phyloP scores from a whole-genome alignment of 2,329 filamentous ascomycete genomes.

The Talaromyces sp. region DNA sequence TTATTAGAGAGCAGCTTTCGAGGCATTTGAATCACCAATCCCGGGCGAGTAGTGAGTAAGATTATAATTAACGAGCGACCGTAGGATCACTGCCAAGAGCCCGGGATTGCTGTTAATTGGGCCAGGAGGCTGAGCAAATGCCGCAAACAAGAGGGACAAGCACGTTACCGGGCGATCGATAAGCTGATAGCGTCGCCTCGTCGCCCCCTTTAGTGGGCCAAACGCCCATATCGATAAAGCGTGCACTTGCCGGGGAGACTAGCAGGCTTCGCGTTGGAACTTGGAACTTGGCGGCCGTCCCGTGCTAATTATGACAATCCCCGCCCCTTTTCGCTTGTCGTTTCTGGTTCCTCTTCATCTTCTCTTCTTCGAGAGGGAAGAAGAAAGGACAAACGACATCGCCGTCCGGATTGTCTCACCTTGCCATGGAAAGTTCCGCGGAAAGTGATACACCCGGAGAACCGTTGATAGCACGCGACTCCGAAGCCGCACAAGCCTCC shows the following conservation, averaged over 20 bases:
- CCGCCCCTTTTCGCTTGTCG: neutral
- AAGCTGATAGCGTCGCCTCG: neutral
- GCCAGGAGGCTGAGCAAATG: neutral
- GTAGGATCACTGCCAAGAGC: neutral
- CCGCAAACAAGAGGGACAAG: neutral
- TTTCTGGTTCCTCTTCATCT: neutral
- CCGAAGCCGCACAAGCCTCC: neutral
- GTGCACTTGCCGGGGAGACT: neutral
- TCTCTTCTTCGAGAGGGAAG: neutral
- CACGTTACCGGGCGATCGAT: neutral
- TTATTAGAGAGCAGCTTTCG: neutral
- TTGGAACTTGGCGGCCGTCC: neutral
- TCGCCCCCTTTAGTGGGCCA: slow-evolving; percentile 1
- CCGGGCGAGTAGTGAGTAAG: neutral
- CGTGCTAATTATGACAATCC: neutral
- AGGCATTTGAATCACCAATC: neutral
- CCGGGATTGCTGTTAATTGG: neutral
- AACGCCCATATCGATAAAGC: neutral
- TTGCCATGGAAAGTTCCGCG: neutral
- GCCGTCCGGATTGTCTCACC: neutral
- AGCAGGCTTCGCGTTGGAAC: neutral
- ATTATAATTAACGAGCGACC: neutral
- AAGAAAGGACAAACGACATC: neutral
- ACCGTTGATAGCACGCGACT: neutral
- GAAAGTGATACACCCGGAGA: neutral